These are phyloP conservation scores for Cladosporium austrohemisphaericum DNA, from an alignment of 2,329 filamentous ascomycete species.

Conservation along the genomic window DNA sequence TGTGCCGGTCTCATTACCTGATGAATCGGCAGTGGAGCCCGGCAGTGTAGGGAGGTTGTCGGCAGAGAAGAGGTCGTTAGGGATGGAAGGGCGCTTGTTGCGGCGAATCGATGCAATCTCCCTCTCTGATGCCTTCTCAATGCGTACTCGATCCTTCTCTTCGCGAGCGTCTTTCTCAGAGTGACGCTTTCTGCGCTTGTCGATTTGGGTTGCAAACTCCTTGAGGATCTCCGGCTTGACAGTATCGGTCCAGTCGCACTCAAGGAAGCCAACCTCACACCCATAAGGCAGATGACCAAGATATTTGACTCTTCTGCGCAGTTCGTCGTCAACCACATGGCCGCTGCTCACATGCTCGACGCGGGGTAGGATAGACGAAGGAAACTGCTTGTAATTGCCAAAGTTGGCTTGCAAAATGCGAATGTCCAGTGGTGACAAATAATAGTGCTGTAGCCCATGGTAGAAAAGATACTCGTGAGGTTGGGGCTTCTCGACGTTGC, in stretches of 20 bases:
- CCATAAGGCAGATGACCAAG: conserved; percentile 80
- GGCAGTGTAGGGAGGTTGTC: conserved; percentile 26
- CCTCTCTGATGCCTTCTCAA: conserved; percentile 73
- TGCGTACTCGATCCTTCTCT: conserved; percentile 77
- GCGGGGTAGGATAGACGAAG: conserved; percentile 77
- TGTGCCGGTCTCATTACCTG: conserved; percentile 9
- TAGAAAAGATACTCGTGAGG: conserved; percentile 76
- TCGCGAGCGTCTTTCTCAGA: conserved; percentile 80
- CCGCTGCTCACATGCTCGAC: conserved; percentile 87
- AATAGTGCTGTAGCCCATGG: conserved; percentile 80
- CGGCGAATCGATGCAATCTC: conserved; percentile 63
- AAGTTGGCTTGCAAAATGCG: conserved; percentile 88
- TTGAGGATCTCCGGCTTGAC: conserved; percentile 72
- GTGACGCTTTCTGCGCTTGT: conserved; percentile 70
- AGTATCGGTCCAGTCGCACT: conserved; percentile 93
- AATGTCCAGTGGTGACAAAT: conserved; percentile 86
- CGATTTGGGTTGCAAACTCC: conserved; percentile 71
- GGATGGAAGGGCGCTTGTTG: conserved; percentile 54
- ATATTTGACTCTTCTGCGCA: conserved; percentile 82
- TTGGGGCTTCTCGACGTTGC: conserved; percentile 42
- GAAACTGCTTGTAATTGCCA: conserved; percentile 75
- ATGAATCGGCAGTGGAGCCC: conserved; percentile 29
- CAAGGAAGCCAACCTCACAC: conserved; percentile 86
- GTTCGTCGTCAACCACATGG: conserved; percentile 78
- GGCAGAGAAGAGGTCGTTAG: conserved; percentile 37